phyloP scores from a whole-genome alignment of 768 basidiomycete species.

The Agrocybe praecox region DNA sequence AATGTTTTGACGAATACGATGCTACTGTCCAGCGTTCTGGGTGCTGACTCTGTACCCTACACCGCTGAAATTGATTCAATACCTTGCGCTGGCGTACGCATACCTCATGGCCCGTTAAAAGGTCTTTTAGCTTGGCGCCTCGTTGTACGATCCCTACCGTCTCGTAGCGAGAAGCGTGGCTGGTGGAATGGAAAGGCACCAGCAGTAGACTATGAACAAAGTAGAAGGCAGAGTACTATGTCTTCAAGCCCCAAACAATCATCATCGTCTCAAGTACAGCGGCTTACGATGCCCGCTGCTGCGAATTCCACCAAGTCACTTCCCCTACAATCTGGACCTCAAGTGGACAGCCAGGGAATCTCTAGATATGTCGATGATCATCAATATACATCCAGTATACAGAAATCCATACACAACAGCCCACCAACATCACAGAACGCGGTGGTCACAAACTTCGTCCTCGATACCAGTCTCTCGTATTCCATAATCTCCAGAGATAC shows the following conservation, averaged over 20 bases:
- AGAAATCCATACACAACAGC: background rate
- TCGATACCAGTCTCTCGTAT: conserved; percentile 30
- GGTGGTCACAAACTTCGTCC: conserved; percentile 29
- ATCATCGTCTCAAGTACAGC: background rate
- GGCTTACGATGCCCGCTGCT: background rate
- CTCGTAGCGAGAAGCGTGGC: conserved; percentile 9
- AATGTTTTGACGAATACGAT: conserved; percentile 12
- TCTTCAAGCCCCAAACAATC: background rate
- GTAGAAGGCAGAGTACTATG: conserved; percentile 2
- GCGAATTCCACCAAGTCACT: background rate
- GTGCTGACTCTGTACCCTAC: conserved; percentile 27
- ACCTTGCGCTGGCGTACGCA: conserved; percentile 33
- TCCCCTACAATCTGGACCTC: background rate
- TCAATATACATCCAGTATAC: background rate
- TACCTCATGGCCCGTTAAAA: conserved; percentile 27
- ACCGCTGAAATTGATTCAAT: conserved; percentile 30
- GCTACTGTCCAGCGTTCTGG: conserved; percentile 24
- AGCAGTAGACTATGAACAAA: background rate
- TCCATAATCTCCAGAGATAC: conserved; percentile 31
- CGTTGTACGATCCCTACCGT: conserved; percentile 21
- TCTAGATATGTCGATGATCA: background rate
- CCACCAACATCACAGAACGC: conserved; percentile 8
- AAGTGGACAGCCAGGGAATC: background rate
- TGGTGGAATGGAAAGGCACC: conserved; percentile 14
- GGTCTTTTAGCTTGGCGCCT: conserved; percentile 34